These are phyloP conservation scores for Penicillium sp. DNA, from an alignment of 2,329 filamentous ascomycete genomes.

Conservation along the genomic window DNA sequence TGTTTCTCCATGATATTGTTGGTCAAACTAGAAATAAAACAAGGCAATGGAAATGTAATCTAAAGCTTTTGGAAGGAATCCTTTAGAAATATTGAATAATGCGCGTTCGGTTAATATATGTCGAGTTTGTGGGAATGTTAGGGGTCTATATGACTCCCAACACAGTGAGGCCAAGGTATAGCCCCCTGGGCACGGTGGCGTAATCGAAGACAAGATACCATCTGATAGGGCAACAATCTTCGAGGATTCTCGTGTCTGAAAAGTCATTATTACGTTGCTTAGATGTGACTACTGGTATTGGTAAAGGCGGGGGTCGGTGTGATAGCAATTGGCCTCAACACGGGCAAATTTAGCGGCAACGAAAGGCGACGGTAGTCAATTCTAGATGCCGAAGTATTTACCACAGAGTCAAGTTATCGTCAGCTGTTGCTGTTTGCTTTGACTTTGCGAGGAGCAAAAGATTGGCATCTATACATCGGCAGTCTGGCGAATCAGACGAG, in stretches of 20 bases:
- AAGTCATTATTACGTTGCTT: background rate
- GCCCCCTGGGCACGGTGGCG: background rate
- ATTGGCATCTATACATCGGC: conserved; percentile 1
- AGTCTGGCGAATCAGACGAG: conserved; percentile 1
- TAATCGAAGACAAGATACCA: background rate
- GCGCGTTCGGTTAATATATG: background rate
- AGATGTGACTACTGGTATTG: background rate
- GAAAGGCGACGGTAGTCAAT: background rate
- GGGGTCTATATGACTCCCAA: background rate
- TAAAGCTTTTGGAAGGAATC: no score
- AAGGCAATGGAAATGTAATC: background rate
- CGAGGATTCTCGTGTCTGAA: background rate
- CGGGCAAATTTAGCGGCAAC: background rate
- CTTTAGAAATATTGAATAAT: no score
- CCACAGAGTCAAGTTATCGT: background rate
- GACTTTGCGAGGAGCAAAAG: background rate
- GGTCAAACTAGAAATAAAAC: background rate
- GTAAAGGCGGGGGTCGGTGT: background rate
- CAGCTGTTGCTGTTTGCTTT: background rate
- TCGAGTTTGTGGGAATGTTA: background rate
- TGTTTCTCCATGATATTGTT: conserved; percentile 21
- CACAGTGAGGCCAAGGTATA: background rate
- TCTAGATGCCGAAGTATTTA: background rate
- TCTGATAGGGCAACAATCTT: background rate
- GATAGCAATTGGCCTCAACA: background rate